A percentile compares a stretch with the other conserved stretches of the same genome.
phyloP scores from a whole-genome alignment of 495 filamentous ascomycete genomes.

The Xanthoparmelia taractica region DNA sequence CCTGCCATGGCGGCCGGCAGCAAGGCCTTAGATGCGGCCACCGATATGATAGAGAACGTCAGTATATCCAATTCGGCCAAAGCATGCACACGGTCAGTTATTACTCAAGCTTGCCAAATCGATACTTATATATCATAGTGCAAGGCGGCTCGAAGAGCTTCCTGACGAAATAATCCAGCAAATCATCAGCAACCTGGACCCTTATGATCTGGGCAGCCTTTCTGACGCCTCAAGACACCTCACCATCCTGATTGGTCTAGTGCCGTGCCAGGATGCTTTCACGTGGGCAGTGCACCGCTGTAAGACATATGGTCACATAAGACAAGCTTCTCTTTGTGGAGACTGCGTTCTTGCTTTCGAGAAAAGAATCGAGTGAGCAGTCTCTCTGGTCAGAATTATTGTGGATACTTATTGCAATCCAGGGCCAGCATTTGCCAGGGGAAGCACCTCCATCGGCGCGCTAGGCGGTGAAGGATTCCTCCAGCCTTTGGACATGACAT shows the following conservation, averaged over 20 bases:
- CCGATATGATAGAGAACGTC: not conserved
- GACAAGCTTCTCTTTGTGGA: not conserved
- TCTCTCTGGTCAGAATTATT: not conserved
- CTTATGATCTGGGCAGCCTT: not conserved
- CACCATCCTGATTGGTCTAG: not conserved
- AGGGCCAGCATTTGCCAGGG: not conserved
- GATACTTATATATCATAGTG: not conserved
- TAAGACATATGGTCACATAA: not conserved
- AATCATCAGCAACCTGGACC: not conserved
- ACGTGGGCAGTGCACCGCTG: constrained; percentile 14
- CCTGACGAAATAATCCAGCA: not conserved
- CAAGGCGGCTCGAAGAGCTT: constrained; percentile 1
- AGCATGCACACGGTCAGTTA: not conserved
- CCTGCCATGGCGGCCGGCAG: not conserved
- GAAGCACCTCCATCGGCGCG: not conserved
- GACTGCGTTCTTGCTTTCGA: not conserved
- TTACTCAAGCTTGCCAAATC: not conserved
- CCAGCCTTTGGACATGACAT: not conserved
- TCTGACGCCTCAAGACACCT: not conserved
- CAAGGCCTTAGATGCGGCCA: not conserved
- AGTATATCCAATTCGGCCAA: not conserved
- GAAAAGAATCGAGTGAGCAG: not conserved
- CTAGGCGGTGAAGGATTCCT: not conserved
- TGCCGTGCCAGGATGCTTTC: not conserved
- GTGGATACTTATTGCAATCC: not conserved